Conservation (phyloP, 208 protist genomes). For the Leishmania amazonensis region DNA sequence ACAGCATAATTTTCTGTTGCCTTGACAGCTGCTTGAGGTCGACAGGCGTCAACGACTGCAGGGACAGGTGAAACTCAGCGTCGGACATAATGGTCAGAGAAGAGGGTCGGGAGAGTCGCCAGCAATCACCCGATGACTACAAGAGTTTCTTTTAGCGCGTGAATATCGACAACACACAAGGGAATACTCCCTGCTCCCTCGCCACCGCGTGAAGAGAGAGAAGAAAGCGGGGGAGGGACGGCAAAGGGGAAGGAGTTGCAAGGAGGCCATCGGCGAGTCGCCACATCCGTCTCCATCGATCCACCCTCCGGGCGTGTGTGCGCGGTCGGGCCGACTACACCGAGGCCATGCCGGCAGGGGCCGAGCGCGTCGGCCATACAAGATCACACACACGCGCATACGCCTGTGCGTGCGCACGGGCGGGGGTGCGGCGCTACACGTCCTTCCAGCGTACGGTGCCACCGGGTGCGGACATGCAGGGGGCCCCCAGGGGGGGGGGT, state of each 20-base stretch:
- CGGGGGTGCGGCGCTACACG: no score
- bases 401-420: no score
- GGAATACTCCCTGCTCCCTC: not conserved
- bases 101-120: not conserved
- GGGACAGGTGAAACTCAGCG: conserved; percentile 20
- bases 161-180: no score
- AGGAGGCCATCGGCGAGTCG: not conserved
- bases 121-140: not conserved
- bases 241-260: not conserved
- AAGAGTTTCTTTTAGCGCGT: no score
- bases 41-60: conserved; percentile 65
- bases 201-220: not conserved
- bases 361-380: not conserved
- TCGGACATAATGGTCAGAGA: not conserved
- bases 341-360: not conserved
- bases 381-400: no score
- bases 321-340: no score
- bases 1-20: conserved; percentile 58
- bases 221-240: not conserved
- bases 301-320: no score
- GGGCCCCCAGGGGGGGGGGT: no score
- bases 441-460: no score
- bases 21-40: conserved; percentile 78
- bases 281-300: not conserved
- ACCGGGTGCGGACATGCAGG: no score